Percentiles rank a stretch among this genome's conserved stretches.
phyloP scores from a whole-genome alignment of 495 filamentous ascomycete species.

The Hypoxylon cercidicola region DNA sequence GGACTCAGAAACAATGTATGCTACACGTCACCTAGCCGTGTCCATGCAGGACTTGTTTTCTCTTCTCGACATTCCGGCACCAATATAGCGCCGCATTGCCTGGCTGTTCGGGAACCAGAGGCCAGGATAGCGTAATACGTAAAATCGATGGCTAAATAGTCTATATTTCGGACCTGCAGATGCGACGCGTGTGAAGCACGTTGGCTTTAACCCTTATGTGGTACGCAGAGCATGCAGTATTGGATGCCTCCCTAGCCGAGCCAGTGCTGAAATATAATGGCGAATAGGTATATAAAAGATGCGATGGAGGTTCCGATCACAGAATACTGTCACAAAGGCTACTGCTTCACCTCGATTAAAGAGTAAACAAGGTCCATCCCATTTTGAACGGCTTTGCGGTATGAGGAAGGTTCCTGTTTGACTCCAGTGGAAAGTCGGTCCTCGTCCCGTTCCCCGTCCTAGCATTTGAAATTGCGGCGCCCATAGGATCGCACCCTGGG shows the following conservation, averaged over 20 bases:
- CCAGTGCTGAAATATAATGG: slow-evolving; percentile 13
- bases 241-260: slow-evolving; percentile 11
- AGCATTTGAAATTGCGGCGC: slow-evolving; percentile 34
- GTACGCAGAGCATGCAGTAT: slow-evolving; percentile 11
- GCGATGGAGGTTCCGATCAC: not conserved
- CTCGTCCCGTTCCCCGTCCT: slow-evolving; percentile 36
- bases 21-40: slow-evolving; percentile 8
- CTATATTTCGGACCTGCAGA: slow-evolving; percentile 20
- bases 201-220: slow-evolving; percentile 4
- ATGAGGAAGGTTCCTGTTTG: slow-evolving; percentile 6
- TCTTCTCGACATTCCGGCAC: slow-evolving; percentile 16
- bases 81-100: slow-evolving; percentile 3
- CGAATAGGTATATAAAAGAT: not conserved
- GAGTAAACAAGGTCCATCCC: not conserved
- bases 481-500: slow-evolving; percentile 38
- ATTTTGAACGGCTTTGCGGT: slow-evolving; percentile 8
- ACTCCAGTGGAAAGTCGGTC: slow-evolving; percentile 41
- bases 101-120: slow-evolving; percentile 12
- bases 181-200: slow-evolving; percentile 28
- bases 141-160: slow-evolving; percentile 23
- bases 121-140: slow-evolving; percentile 16
- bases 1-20: slow-evolving; percentile 17
- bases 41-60: not conserved
- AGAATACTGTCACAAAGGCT: slow-evolving; percentile 7
- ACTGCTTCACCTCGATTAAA: slow-evolving; percentile 13